Conservation (phyloP, 495 filamentous ascomycete genomes). For the Penicillium paxilli region DNA sequence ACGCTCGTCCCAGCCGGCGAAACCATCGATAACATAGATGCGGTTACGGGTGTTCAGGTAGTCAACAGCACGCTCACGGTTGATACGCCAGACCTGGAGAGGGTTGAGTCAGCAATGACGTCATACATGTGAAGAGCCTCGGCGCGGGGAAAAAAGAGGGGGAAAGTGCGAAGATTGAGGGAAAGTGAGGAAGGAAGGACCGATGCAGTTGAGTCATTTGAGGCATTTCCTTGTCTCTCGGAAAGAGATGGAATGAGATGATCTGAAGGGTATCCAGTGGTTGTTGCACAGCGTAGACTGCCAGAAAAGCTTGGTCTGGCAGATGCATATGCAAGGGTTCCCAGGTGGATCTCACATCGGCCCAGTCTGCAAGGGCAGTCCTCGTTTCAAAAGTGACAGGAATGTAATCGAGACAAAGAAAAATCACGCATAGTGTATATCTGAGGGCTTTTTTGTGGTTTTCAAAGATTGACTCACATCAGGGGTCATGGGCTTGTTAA, state of each 20-base stretch:
- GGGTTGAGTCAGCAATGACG: conserved; percentile 35
- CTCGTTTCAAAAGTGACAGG: conserved; percentile 8
- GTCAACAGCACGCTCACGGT: conserved; percentile 97
- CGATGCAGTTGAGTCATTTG: too few species aligned
- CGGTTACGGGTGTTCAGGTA: conserved; percentile 98
- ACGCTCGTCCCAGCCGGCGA: conserved; percentile 96
- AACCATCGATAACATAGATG: conserved; percentile 98
- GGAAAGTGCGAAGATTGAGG: background rate
- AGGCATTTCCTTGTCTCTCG: too few species aligned
- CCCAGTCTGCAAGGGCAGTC: conserved; percentile 31
- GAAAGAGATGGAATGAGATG: background rate
- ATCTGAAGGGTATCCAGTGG: background rate
- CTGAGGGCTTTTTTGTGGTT: too few species aligned
- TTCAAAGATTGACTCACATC: conserved; percentile 96
- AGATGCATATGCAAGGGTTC: conserved; percentile 29
- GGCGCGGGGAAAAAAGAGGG: conserved; percentile 15
- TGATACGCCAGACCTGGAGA: conserved; percentile 94
- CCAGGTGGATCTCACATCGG: conserved; percentile 20
- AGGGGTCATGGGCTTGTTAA: conserved; percentile 98
- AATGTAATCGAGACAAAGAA: conserved; percentile 18
- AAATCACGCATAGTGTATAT: conserved; percentile 23
- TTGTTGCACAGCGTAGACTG: conserved; percentile 11
- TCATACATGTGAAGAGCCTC: conserved; percentile 36
- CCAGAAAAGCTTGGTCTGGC: conserved; percentile 38
- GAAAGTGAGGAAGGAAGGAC: too few species aligned